phyloP scores from a whole-genome alignment of 1,284 basidiomycete genomes.

The Termitomyces sp. region DNA sequence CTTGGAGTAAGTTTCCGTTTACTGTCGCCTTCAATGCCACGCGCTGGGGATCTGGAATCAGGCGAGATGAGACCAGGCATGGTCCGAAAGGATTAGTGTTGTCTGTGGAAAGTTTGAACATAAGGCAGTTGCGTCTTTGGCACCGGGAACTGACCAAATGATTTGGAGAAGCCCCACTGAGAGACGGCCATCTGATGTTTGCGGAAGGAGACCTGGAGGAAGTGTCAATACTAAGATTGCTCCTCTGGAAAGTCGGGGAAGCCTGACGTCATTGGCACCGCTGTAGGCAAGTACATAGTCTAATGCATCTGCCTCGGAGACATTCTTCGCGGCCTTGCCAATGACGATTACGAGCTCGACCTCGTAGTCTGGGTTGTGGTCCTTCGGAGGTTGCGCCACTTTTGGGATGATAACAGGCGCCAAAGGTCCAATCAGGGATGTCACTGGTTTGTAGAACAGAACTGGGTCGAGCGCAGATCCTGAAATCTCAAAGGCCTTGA shows the following conservation, averaged over 20 bases:
- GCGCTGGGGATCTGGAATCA: slow-evolving; percentile 66
- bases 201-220: slow-evolving; percentile 64
- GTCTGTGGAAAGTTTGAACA: slow-evolving; percentile 35
- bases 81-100: slow-evolving; percentile 77
- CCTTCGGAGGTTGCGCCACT: slow-evolving; percentile 63
- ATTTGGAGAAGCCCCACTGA: slow-evolving; percentile 85
- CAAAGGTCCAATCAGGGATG: slow-evolving; percentile 67
- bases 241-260: neutral
- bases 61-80: slow-evolving; percentile 61
- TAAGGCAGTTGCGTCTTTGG: neutral
- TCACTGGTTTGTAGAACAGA: slow-evolving; percentile 77
- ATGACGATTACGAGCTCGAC: slow-evolving; percentile 86
- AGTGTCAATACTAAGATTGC: neutral
- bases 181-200: slow-evolving; percentile 71
- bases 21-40: slow-evolving; percentile 62
- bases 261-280: slow-evolving; percentile 66
- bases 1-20: slow-evolving; percentile 67
- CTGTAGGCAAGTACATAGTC: slow-evolving; percentile 83
- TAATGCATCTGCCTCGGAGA: slow-evolving; percentile 69
- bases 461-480: slow-evolving; percentile 66
- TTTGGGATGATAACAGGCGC: slow-evolving; percentile 65
- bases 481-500: slow-evolving; percentile 66
- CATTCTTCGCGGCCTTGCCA: slow-evolving; percentile 74
- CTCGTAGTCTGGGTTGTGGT: slow-evolving; percentile 82
- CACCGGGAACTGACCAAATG: slow-evolving; percentile 50